Percentiles rank a stretch among this genome's conserved stretches.
phyloP scores from a whole-genome alignment of 257 asterid species.

The Jacaranda mimosifolia region DNA sequence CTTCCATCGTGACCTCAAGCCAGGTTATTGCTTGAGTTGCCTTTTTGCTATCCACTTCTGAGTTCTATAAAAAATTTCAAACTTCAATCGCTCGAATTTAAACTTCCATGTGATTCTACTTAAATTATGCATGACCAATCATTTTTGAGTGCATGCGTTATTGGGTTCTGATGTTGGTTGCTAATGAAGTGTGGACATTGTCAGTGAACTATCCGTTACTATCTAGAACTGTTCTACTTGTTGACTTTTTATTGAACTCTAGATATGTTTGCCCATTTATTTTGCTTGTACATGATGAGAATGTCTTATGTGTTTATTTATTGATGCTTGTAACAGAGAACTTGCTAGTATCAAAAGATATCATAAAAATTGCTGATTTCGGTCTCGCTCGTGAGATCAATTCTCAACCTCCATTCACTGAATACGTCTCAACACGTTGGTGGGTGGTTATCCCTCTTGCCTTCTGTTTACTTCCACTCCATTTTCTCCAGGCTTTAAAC shows the following conservation, averaged over 20 bases:
- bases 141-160: not conserved
- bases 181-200: not conserved
- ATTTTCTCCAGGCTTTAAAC: not conserved
- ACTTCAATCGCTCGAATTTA: not conserved
- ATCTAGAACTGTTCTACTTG: not conserved
- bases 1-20: conserved; percentile 98
- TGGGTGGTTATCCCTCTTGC: conserved; percentile 44
- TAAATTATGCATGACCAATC: not conserved
- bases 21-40: conserved; percentile 58
- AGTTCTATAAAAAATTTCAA: not conserved
- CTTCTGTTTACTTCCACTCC: conserved; percentile 19
- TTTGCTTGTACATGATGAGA: not conserved
- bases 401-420: conserved; percentile 90
- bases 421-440: conserved; percentile 99
- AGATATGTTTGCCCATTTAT: not conserved
- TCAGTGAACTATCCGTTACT: not conserved
- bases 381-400: conserved; percentile 98
- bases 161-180: conserved; percentile 5
- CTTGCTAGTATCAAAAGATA: conserved; percentile 84
- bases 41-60: conserved; percentile 12
- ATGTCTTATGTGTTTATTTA: not conserved
- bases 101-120: not conserved
- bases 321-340: conserved; percentile 63
- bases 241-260: not conserved
- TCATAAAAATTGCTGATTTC: conserved; percentile 90